Base-by-base conservation (phyloP, 495 filamentous ascomycete species). In the Oleoguttula mirabilis region DNA sequence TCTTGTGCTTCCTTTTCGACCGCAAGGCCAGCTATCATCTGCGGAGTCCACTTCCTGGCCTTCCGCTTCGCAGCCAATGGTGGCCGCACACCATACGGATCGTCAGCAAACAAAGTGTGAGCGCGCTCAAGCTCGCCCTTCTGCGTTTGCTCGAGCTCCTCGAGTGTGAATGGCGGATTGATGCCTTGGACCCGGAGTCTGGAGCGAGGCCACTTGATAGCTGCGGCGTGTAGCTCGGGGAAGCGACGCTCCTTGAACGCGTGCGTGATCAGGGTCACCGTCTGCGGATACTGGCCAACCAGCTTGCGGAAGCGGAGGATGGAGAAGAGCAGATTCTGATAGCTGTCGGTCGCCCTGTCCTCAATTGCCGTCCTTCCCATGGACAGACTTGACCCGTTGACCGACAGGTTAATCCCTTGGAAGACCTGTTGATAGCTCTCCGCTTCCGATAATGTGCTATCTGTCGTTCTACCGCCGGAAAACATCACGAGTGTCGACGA, bases 321-420 rank as follows among this genome's bases (percentile, higher is more conserved):
- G 16, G 52, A 55, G 39, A 65, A 65, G 15, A 65, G 47, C n/a
- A 65, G 47, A 34, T 65, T 65, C 47, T 65, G 62, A 32, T 46
- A 63, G 27, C 56, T 60, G 38, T 65, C 62, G 12, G 62, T 65
- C 20, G 62, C 58, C 20, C 39, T 19, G 25, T 62, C 58, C 27
- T 65, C 61, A 20, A 5, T 23, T 19, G 39, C 38, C 44, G 3
- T 49, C n/a, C 25, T 28, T 7, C n/a, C 25, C 7, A 28, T 7
- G n/a, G 25, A 7, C 25, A 28, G 7, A 28, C 7, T n/a, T 7
- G 7, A 7, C 7, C 25, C 25, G 25, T n/a, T 28, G 7, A 7
- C 25, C 25, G 7, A 39, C 31, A 20, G 21, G 5, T 12, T 7
- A 16, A 39, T 32, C 8, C 24, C 19, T 6, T 41, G 42, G 2